These are phyloP conservation scores for Knufia petricola DNA, from an alignment of 2,329 filamentous ascomycete species.

Conservation along the genomic window DNA sequence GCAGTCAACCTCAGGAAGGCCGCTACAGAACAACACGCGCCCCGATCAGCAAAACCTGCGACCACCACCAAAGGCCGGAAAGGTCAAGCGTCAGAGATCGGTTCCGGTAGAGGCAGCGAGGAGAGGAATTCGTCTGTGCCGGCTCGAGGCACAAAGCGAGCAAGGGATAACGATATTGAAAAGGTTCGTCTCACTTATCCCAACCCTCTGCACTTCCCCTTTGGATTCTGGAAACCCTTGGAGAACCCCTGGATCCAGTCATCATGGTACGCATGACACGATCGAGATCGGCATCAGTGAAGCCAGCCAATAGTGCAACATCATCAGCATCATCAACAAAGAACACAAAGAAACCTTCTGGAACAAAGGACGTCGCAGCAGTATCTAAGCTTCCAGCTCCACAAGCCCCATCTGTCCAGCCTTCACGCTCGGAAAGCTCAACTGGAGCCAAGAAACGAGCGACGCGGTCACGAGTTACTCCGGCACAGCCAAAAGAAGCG, in stretches of 20 bases:
- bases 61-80: slow-evolving; percentile 23
- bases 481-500: too few species aligned
- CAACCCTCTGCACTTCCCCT: not conserved
- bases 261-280: not conserved
- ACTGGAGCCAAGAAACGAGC: too few species aligned
- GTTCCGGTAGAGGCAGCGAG: slow-evolving; percentile 37
- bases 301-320: not conserved
- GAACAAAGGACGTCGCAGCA: not conserved
- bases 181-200: slow-evolving; percentile 29
- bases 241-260: not conserved
- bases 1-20: slow-evolving; percentile 45
- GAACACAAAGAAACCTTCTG: too few species aligned
- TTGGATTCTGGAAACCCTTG: not conserved
- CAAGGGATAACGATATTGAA: slow-evolving; percentile 39
- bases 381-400: too few species aligned
- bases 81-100: slow-evolving; percentile 31
- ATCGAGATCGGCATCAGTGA: too few species aligned
- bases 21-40: slow-evolving; percentile 27
- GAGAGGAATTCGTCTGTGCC: slow-evolving; percentile 36
- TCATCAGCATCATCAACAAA: not conserved
- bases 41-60: slow-evolving; percentile 18
- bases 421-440: too few species aligned
- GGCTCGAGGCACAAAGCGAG: slow-evolving; percentile 35
- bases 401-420: too few species aligned
- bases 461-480: too few species aligned